Base-by-base conservation (phyloP, 768 basidiomycete genomes). In the Inosperma sp. region DNA sequence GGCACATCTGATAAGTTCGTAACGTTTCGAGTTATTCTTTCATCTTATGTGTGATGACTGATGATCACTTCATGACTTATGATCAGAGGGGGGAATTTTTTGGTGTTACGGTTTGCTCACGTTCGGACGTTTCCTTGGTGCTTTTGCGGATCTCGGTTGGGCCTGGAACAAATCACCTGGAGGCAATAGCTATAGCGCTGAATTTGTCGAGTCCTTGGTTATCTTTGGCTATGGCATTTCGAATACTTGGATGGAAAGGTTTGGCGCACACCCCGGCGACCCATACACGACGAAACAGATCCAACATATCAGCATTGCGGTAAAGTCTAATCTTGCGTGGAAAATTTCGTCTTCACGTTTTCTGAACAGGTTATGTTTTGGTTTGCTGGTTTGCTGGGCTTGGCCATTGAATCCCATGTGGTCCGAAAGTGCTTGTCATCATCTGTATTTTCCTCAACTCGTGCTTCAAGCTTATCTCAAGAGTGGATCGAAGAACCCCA, bases 191-290 rank as follows among this genome's bases (percentile, higher is more conserved):
- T 73, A 77, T 7, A 81, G 83, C 6, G 88, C 84, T 5, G 89
- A 92, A 65, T 85, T 89, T 48, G 74, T 83, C 51, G 90, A 93
- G 67, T 89, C 84, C 0, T 61, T 74, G 8, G 77, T 91, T 45
- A 93, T 97, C 59, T 94, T 94, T 69, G 27, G 83, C 0, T 98
- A 97, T 63, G 94, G 94, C 7, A 74, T 80, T 27, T 86, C 91
- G 35, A 95, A 98, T 64, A 92, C 88, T 13, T 98, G 92, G 91
- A 92, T 97, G 89, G 95, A 98, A 68, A 80, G 95, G 34, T 89
- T 95, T 57, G 94, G 93, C 3, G 88, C 84, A 1, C 68, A 77
- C 13, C 69, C 86, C 0, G 90, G 88, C 12, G 84, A 86, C 62
- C 88, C 93, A 12, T 95, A 79, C 69, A 88, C 88, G 2, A 87